Evolutionary conservation across 2,329 filamentous ascomycete species (phyloP), one percentile per base, ranked within the genome.

Genomic region (Xylogone sp.): DNA sequence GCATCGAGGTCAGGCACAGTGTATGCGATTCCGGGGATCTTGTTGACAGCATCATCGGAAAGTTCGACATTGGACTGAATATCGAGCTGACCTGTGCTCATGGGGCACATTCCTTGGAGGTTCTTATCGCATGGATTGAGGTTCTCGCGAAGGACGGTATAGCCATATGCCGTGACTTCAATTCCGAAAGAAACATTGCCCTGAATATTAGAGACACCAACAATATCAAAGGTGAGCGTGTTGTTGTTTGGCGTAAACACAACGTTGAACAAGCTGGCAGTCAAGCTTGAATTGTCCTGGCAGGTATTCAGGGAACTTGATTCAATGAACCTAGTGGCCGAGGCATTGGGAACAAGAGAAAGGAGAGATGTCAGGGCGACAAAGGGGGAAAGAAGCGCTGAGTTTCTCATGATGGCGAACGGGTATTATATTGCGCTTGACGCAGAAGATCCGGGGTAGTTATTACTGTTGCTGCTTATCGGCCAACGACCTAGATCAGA

Each of bases 1-100:
- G 90, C 91, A 69, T 97, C 93, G 49, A 97, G 78, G 76, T 97
- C 93, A 46, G 92, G 92, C 43, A 97, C 87, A 47, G 81, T 86
- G 72, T 94, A 97, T 48, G 90, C 88, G 64, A 97, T 93, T 46
- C 82, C 82, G 52, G 92, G 92, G 63, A 97, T 84, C 49, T 81
- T 70, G 21, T 73, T 71, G 53, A 89, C 72, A 39, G 87, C 81
- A 21, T 76, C 73, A 12, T 70, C 60, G 9, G 75, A 71, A 46
- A 94, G 71, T 2, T 73, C 69, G 31, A 93, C 67, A 63, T 87
- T 88, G 65, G 90, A 90, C 48, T 82, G 78, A 64, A 96, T 79
- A 50, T 87, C 81, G 65, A 96, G 86, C 62, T 88, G 86, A 59
- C 90, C 91, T 8, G 90, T 83, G 57, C 83, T 87, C 91, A 97